These are phyloP conservation scores for Saccharomycopsis oosterbeekiorum DNA, from an alignment of 805 yeast species.

Conservation along the genomic window DNA sequence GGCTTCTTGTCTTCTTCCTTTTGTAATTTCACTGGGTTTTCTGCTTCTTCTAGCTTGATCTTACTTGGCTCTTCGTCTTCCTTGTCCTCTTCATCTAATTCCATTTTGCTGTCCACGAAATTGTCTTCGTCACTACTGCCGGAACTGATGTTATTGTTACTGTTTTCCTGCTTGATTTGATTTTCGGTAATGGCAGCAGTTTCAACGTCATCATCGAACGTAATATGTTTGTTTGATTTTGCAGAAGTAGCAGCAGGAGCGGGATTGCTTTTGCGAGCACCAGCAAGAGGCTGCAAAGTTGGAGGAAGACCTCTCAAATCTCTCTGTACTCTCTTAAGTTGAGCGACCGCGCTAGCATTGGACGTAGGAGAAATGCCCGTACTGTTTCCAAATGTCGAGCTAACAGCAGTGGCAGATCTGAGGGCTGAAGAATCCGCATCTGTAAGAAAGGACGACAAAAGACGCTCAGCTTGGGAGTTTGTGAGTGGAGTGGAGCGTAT, in stretches of 20 bases:
- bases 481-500: neutral
- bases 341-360: slow-evolving; percentile 40
- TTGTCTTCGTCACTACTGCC: slow-evolving; percentile 15
- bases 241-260: slow-evolving; percentile 3
- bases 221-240: slow-evolving; percentile 23
- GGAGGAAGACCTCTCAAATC: slow-evolving; percentile 74
- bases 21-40: neutral
- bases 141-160: slow-evolving; percentile 21
- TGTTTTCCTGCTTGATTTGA: neutral
- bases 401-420: slow-evolving; percentile 22
- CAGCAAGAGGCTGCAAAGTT: slow-evolving; percentile 26
- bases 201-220: slow-evolving; percentile 26
- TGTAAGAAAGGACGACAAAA: slow-evolving; percentile 25
- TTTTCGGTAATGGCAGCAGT: slow-evolving; percentile 21
- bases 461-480: slow-evolving; percentile 14
- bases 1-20: neutral
- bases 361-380: slow-evolving; percentile 14
- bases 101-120: slow-evolving; percentile 2
- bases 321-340: slow-evolving; percentile 64
- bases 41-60: neutral
- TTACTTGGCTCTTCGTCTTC: neutral
- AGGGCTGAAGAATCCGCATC: slow-evolving; percentile 37
- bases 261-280: slow-evolving; percentile 21
- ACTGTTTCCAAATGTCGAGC: slow-evolving; percentile 24
- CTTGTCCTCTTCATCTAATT: slow-evolving; percentile 18